phyloP scores from a whole-genome alignment of 495 filamentous ascomycete species.

The Aspergillus saccharolyticus region DNA sequence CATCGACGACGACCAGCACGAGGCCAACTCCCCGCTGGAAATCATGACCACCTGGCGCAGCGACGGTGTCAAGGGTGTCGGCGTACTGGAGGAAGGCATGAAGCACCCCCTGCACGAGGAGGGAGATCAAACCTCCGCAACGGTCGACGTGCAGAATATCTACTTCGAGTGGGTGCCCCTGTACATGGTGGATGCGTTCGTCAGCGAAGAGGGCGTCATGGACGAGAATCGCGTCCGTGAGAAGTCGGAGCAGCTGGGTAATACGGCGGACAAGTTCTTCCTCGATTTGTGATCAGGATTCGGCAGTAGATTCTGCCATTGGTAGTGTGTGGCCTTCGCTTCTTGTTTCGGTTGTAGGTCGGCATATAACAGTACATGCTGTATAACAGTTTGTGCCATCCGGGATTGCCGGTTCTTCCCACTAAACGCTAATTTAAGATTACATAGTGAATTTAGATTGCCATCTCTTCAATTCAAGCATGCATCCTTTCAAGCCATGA shows the following conservation, averaged over 20 bases:
- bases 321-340: no score
- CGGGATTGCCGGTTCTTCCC: no score
- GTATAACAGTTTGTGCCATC: no score
- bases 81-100: constrained; percentile 17
- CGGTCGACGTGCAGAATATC: constrained; percentile 47
- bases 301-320: no score
- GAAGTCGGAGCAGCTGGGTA: constrained; percentile 24
- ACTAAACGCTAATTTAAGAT: no score
- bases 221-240: constrained; percentile 25
- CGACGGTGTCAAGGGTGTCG: constrained; percentile 21
- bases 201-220: constrained; percentile 48
- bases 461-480: no score
- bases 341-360: no score
- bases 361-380: no score
- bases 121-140: neutral
- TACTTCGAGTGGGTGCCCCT: constrained; percentile 65
- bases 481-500: no score
- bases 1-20: constrained; percentile 33
- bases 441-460: no score
- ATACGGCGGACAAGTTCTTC: constrained; percentile 30
- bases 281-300: constrained; percentile 19
- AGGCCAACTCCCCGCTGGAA: constrained; percentile 46
- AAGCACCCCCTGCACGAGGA: neutral
- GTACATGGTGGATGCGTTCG: constrained; percentile 48
- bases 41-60: constrained; percentile 43